Evolutionary conservation across 2,329 filamentous ascomycete genomes (phyloP).

Genomic region (Thelonectria rubi): DNA sequence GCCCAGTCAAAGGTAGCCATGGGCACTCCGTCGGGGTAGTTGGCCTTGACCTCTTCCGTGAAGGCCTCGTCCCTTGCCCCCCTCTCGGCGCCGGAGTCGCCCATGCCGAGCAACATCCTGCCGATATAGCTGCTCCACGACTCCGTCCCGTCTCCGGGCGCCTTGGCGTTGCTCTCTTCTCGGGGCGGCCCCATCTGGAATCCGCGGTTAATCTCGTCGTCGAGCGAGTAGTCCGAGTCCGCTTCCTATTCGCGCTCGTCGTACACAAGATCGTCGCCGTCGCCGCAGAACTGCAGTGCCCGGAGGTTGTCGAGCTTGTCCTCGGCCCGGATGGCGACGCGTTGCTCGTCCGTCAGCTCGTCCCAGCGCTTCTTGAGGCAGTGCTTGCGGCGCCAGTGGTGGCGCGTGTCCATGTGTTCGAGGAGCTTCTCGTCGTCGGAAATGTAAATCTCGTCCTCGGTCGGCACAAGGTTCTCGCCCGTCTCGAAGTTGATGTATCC

Average conservation of each 20-base stretch:
- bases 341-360: slow-evolving; percentile 49
- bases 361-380: slow-evolving; percentile 56
- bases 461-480: slow-evolving; percentile 60
- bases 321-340: slow-evolving; percentile 49
- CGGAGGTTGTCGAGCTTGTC: slow-evolving; percentile 49
- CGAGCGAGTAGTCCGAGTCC: slow-evolving; percentile 33
- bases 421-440: slow-evolving; percentile 55
- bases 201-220: slow-evolving; percentile 48
- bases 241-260: slow-evolving; percentile 23
- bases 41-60: neutral
- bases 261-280: slow-evolving; percentile 29
- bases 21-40: neutral
- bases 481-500: slow-evolving; percentile 66
- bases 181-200: slow-evolving; percentile 36
- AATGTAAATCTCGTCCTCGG: slow-evolving; percentile 61
- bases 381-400: slow-evolving; percentile 57
- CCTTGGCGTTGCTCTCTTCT: neutral
- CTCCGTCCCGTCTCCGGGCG: slow-evolving; percentile 30
- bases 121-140: slow-evolving; percentile 43
- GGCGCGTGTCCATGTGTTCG: slow-evolving; percentile 44
- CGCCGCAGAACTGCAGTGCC: slow-evolving; percentile 46
- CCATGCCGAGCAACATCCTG: slow-evolving; percentile 36
- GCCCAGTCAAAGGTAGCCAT: neutral
- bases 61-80: neutral
- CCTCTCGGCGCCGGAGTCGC: too few relatives aligned